phyloP scores from a whole-genome alignment of 495 filamentous ascomycete species.

The Hypoxylon cercidicola region DNA sequence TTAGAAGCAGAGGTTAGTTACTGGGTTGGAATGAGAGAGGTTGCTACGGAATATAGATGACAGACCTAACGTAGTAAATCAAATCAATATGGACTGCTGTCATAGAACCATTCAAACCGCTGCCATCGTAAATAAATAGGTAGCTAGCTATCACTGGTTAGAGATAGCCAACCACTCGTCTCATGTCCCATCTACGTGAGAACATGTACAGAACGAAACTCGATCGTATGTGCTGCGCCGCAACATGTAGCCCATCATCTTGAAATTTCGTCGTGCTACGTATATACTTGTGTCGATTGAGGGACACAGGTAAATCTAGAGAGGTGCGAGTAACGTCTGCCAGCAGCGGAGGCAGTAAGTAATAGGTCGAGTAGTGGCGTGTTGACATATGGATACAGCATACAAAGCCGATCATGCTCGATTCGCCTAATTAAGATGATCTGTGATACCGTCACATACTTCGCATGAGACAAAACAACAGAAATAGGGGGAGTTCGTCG shows the following conservation, averaged over 20 bases:
- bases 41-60: too few species aligned
- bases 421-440: background rate
- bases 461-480: constrained; percentile 29
- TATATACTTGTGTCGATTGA: background rate
- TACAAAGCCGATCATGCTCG: constrained; percentile 1
- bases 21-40: too few species aligned
- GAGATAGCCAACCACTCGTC: background rate
- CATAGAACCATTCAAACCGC: too few species aligned
- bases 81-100: too few species aligned
- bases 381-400: background rate
- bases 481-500: constrained; percentile 8
- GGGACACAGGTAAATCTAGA: background rate
- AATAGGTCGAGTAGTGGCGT: background rate
- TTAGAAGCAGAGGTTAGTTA: too few species aligned
- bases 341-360: too few species aligned
- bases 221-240: background rate
- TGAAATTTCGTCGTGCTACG: background rate
- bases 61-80: too few species aligned
- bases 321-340: background rate
- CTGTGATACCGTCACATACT: constrained; percentile 14
- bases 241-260: background rate
- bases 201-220: background rate
- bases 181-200: background rate
- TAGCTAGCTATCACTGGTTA: background rate
- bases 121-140: too few species aligned